Conservation (phyloP, 306 rosid genomes). For the Gastrolobium villosum region DNA sequence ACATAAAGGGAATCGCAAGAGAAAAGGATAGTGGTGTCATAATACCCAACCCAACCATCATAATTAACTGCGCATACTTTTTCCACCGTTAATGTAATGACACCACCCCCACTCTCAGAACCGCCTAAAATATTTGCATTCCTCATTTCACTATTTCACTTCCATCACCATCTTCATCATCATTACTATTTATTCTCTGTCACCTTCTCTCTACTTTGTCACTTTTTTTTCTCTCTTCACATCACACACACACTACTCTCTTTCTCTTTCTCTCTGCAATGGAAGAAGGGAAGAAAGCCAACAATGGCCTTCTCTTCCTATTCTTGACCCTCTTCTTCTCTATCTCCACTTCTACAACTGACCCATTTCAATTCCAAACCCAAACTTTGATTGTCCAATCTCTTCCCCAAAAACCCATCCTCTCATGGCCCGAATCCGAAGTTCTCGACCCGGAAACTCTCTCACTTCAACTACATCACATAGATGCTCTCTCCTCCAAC, state of each 20-base stretch:
- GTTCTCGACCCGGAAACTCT: slow-evolving; percentile 41
- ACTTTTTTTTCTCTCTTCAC: background rate
- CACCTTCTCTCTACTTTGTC: background rate
- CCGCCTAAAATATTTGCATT: background rate
- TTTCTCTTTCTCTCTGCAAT: background rate
- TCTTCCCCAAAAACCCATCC: slow-evolving; percentile 61
- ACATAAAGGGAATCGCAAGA: background rate
- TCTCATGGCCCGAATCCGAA: slow-evolving; percentile 61
- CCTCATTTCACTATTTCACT: background rate
- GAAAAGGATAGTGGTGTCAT: background rate
- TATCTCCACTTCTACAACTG: slow-evolving; percentile 39
- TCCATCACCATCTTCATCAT: background rate
- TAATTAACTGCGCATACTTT: slow-evolving; percentile 26
- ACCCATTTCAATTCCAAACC: slow-evolving; percentile 51
- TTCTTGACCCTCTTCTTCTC: slow-evolving; percentile 45
- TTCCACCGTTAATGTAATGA: background rate
- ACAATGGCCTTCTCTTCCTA: slow-evolving; percentile 40
- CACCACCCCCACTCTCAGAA: background rate
- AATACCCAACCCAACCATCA: background rate
- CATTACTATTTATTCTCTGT: slow-evolving; percentile 27
- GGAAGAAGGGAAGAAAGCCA: slow-evolving; percentile 48
- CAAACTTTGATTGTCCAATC: slow-evolving; percentile 57
- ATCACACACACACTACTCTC: background rate
- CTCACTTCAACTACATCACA: slow-evolving; percentile 69
- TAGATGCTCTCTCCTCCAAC: slow-evolving; percentile 67